Base-by-base conservation (phyloP, 2,329 filamentous ascomycete genomes). In the Penicillium sp. region DNA sequence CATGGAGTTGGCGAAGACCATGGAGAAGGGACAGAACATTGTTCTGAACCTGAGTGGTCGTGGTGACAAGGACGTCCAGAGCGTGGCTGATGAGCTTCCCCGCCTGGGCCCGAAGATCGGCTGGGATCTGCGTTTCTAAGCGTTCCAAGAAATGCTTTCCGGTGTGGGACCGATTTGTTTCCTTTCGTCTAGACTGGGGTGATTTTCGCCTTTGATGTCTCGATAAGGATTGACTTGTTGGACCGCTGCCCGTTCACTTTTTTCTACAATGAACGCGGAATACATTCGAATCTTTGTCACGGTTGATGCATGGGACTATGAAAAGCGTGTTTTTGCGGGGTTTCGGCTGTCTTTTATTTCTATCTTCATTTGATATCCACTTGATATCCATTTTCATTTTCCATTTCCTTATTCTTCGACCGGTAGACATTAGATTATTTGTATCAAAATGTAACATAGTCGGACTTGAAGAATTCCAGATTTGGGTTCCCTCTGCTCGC, bases 11-110 rank as follows among this genome's bases (percentile, higher is more conserved):
- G 93, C 93, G 58, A 97, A 96, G 85, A 90, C 87, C 55, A 92
- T 97, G 90, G 82, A 83, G 63, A 90, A 92, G 79, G 92, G 85
- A 50, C 79, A 97, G 77, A 92, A 97, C 69, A 79, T 99, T 26
- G 93, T 99, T 56, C 92, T 99, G 60, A 97, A 93, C 77, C 75
- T 99, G 35, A 95, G 89, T 70, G 94, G 94, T 8, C 82, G 94
- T 65, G 94, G 94, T 60, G 94, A 99, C 77, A 99, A 99, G 85
- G 94, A 99, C 71, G 94, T 99, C 56, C 92, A 99, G 84, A 96
- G 90, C 68, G 93, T 99, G 49, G 94, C 94, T 0, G 94, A 99
- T 70, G 91, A 96, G 77, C 77, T 99, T 70, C 93, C 93, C 18
- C 89, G 83, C 64, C 75, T 99, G 59, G 93, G 94, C 0, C 94